Percentiles rank a stretch among this genome's conserved stretches.
Conservation (phyloP, 2,329 filamentous ascomycete genomes). For the Hysterium pulicare region DNA sequence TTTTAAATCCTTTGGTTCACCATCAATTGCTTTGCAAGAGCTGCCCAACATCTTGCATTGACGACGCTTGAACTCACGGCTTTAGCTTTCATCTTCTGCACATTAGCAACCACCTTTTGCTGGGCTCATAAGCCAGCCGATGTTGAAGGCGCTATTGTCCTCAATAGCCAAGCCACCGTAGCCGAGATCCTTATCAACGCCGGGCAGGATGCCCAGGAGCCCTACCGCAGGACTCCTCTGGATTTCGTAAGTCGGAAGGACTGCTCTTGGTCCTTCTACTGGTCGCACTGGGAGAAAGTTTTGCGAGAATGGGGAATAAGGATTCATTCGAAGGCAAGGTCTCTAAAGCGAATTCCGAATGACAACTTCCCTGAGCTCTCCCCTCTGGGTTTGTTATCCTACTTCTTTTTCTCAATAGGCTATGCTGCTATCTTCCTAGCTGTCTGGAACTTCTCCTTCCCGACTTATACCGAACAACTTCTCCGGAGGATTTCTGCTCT, state of each 20-base stretch:
- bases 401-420: slow-evolving; percentile 8
- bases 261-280: background rate
- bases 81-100: slow-evolving; percentile 32
- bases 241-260: slow-evolving; percentile 2
- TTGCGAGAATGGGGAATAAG: background rate
- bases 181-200: slow-evolving; percentile 1
- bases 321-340: background rate
- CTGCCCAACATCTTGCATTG: slow-evolving; percentile 25
- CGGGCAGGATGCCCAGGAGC: background rate
- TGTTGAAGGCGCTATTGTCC: slow-evolving; percentile 2
- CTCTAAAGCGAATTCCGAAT: background rate
- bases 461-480: slow-evolving; percentile 7
- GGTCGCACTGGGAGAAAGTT: background rate
- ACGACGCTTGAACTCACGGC: slow-evolving; percentile 36
- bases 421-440: slow-evolving; percentile 11
- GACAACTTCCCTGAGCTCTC: background rate
- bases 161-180: background rate
- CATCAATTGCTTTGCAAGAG: background rate
- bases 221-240: background rate
- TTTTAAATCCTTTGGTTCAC: slow-evolving; percentile 3
- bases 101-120: slow-evolving; percentile 30
- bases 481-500: slow-evolving; percentile 15
- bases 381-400: slow-evolving; percentile 3
- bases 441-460: slow-evolving; percentile 16
- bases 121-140: slow-evolving; percentile 38